Evolutionary conservation across 805 yeast genomes (phyloP).

Genomic region (Scheffersomyces lignosus): DNA sequence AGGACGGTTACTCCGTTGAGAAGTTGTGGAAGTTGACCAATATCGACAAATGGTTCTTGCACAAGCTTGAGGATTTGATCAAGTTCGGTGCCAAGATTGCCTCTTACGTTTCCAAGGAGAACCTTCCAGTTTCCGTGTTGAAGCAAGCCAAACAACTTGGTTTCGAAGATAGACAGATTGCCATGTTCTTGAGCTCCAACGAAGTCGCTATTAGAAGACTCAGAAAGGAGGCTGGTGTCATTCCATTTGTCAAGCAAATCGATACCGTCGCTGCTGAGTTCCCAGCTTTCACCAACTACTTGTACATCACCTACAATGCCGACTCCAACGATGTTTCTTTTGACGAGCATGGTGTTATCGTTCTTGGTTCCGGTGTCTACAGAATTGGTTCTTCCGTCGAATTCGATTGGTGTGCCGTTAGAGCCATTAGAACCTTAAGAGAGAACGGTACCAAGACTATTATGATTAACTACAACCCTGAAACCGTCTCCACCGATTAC

Average conservation of each 20-base stretch:
- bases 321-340: conserved; percentile 83
- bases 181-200: conserved; percentile 81
- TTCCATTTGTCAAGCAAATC: conserved; percentile 93
- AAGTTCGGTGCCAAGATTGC: conserved; percentile 64
- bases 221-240: conserved; percentile 81
- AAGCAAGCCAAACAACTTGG: conserved; percentile 95
- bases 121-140: conserved; percentile 61
- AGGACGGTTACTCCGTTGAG: conserved; percentile 86
- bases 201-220: conserved; percentile 90
- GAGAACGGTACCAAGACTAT: conserved; percentile 84
- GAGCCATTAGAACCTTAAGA: conserved; percentile 92
- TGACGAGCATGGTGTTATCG: conserved; percentile 92
- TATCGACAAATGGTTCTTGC: conserved; percentile 95
- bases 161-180: conserved; percentile 95
- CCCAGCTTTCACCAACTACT: conserved; percentile 93
- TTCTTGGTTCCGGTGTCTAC: conserved; percentile 96
- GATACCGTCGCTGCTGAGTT: conserved; percentile 99
- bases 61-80: conserved; percentile 77
- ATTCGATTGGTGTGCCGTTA: conserved; percentile 99
- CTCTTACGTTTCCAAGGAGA: conserved; percentile 55
- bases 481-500: conserved; percentile 97
- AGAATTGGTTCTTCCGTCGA: conserved; percentile 98
- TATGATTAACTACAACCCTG: conserved; percentile 98
- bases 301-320: conserved; percentile 94
- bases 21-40: conserved; percentile 87